Conservation (phyloP, 202 grass and related monocot species). For the Zizania palustris region DNA sequence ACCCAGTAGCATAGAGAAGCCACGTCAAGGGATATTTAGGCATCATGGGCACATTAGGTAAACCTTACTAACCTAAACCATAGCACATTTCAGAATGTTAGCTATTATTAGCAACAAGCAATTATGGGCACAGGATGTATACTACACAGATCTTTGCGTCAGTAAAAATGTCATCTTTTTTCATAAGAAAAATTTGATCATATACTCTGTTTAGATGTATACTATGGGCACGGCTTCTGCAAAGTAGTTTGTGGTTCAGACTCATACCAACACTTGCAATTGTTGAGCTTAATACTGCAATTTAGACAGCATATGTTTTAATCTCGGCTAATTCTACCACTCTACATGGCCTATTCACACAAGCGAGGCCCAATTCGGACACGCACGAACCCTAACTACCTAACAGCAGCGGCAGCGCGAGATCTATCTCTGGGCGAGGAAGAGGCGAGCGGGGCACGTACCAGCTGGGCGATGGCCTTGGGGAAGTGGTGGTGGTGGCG, state of each 20-base stretch:
- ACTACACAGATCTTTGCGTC: background rate
- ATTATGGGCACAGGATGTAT: background rate
- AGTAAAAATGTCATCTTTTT: background rate
- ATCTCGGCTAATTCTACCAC: background rate
- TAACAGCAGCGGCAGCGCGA: background rate
- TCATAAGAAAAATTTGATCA: too few species aligned
- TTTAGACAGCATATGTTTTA: background rate
- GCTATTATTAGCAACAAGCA: constrained; percentile 6
- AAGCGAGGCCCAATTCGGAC: constrained; percentile 7
- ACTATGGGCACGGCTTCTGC: background rate
- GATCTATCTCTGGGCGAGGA: constrained; percentile 32
- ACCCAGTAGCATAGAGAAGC: background rate
- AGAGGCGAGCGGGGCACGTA: too few species aligned
- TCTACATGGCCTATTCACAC: background rate
- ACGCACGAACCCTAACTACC: constrained; percentile 1
- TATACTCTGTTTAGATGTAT: too few species aligned
- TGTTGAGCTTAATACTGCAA: background rate
- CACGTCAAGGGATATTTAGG: background rate
- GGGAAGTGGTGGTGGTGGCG: too few species aligned
- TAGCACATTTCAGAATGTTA: background rate
- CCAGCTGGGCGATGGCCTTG: too few species aligned
- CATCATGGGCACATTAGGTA: background rate
- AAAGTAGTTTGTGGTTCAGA: background rate
- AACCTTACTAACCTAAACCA: constrained; percentile 1
- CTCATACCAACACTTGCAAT: background rate